Evolutionary conservation across 345 rosid species (phyloP), one percentile per base, ranked within the genome.

Genomic region (Brassica napus): DNA sequence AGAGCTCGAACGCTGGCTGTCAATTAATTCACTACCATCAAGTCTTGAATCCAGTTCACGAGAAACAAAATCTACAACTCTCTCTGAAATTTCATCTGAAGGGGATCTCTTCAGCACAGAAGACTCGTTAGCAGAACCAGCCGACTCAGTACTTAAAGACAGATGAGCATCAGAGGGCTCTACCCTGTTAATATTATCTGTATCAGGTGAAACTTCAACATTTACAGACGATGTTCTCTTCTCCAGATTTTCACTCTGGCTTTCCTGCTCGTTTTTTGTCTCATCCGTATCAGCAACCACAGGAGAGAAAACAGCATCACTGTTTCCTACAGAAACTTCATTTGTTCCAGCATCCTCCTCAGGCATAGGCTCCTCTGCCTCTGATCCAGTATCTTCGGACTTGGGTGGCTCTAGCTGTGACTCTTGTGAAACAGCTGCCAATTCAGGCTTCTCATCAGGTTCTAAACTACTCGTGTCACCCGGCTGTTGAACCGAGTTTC

Each of bases 21-120:
- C 89, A 32, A 80, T 88, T 60, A 71, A 21, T 58, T 80, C 86
- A 64, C 70, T 80, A 82, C 81, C 88, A 84, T 71, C 70, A 32
- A 71, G 59, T 84, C 76, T 83, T 72, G 75, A 82, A 52, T 82
- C 83, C 67, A 75, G 74, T 83, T 82, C 87, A 75, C 75, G 83
- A 68, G 86, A 84, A 84, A 82, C 80, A 12, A 84, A 34, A 68
- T 80, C 86, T 49, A 81, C 80, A 81, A 83, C 84, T 47, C 18
- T 75, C 76, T 82, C 88, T 7, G 88, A 82, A 82, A 68, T 78
- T 72, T 83, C 89, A 57, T 79, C 85, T 72, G 87, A 81, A 67
- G 87, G 76, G 77, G 79, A 70, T 66, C 77, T 84, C 68, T 73
- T 16, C 23, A 84, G 68, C 60, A 77, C 71, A 64, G 87, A 78